Evolutionary conservation across 306 rosid genomes (phyloP).

Genomic region (Vigna trinervia): DNA sequence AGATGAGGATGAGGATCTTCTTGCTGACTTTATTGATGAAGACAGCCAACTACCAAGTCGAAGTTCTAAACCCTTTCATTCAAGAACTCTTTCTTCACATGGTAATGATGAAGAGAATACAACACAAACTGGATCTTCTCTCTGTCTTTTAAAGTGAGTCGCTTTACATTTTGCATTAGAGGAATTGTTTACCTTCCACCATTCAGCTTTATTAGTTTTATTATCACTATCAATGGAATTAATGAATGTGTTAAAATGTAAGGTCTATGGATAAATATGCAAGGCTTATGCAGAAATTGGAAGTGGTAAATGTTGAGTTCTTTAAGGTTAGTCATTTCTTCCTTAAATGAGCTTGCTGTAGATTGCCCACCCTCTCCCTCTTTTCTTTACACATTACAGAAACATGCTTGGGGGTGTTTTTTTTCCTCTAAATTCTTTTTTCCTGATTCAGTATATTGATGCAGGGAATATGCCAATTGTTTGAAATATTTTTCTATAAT

Average conservation of each 20-base stretch:
- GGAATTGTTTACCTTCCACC: slow-evolving; percentile 15
- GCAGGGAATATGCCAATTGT: slow-evolving; percentile 98
- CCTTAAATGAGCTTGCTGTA: slow-evolving; percentile 30
- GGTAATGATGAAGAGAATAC: slow-evolving; percentile 68
- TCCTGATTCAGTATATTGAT: slow-evolving; percentile 69
- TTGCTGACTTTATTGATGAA: slow-evolving; percentile 99
- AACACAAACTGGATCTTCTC: slow-evolving; percentile 91
- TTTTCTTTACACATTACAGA: slow-evolving; percentile 34
- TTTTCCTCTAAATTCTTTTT: slow-evolving; percentile 52
- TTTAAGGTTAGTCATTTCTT: slow-evolving; percentile 70
- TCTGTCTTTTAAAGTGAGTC: slow-evolving; percentile 84
- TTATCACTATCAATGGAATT: slow-evolving; percentile 32
- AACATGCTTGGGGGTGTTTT: slow-evolving; percentile 42
- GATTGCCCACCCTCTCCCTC: background rate
- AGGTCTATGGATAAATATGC: slow-evolving; percentile 99
- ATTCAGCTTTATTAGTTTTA: background rate
- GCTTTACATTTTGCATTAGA: slow-evolving; percentile 39
- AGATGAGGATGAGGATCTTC: slow-evolving; percentile 97
- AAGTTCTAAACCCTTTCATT: slow-evolving; percentile 61
- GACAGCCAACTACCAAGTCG: slow-evolving; percentile 99
- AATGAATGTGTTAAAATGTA: slow-evolving; percentile 52
- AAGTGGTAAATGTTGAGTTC: slow-evolving; percentile 81
- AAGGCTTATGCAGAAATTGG: slow-evolving; percentile 96
- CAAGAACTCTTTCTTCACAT: slow-evolving; percentile 55
- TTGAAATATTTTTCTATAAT: slow-evolving; percentile 78